These are phyloP conservation scores for Leccinum fibrillosum DNA, from an alignment of 768 basidiomycete species.

Conservation along the genomic window DNA sequence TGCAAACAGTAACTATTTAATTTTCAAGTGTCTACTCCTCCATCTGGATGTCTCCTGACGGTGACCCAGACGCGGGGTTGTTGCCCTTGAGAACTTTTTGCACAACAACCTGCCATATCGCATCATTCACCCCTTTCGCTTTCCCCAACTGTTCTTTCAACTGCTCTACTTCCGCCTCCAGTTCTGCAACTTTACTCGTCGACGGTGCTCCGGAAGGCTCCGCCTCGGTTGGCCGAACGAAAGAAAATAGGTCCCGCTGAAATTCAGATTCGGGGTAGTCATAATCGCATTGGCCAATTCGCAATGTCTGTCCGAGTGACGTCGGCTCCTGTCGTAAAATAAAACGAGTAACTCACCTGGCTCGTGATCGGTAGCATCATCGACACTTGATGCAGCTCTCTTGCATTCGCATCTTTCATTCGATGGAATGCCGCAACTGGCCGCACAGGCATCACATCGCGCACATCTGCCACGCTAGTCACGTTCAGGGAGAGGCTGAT, in stretches of 20 bases:
- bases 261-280: constrained; percentile 54
- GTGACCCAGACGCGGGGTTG: neutral
- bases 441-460: constrained; percentile 62
- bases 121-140: constrained; percentile 90
- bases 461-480: constrained; percentile 35
- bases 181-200: constrained; percentile 57
- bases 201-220: constrained; percentile 35
- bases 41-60: constrained; percentile 7
- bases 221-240: constrained; percentile 45
- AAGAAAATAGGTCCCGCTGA: constrained; percentile 62
- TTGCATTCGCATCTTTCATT: constrained; percentile 60
- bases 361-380: constrained; percentile 52
- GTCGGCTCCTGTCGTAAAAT: neutral
- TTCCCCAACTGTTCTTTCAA: constrained; percentile 70
- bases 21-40: constrained; percentile 5
- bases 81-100: constrained; percentile 47
- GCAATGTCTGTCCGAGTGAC: constrained; percentile 14
- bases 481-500: constrained; percentile 50
- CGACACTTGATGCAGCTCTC: constrained; percentile 70
- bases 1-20: neutral
- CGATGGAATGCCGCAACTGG: constrained; percentile 71
- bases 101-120: constrained; percentile 89
- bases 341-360: constrained; percentile 32
- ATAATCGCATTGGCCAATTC: constrained; percentile 19
- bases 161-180: constrained; percentile 67